Evolutionary conservation across 2,329 filamentous ascomycete genomes (phyloP).

Genomic region (Botryotinia calthae): DNA sequence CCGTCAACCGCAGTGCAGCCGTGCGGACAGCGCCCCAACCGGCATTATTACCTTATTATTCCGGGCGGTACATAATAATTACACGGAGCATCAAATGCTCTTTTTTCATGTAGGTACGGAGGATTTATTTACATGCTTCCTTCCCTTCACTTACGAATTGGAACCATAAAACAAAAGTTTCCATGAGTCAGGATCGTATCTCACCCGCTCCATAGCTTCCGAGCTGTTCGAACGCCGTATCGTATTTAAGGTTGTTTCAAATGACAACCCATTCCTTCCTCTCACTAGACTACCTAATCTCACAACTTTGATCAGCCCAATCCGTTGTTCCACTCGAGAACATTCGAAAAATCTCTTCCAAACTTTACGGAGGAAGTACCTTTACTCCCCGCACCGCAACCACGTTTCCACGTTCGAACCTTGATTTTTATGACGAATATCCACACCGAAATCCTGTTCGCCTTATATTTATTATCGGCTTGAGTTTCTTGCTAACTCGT

Average conservation of each 20-base stretch:
- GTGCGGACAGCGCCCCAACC: slow-evolving; percentile 1
- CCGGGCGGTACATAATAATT: not conserved
- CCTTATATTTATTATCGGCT: not conserved
- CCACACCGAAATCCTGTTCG: not conserved
- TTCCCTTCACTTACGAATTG: not conserved
- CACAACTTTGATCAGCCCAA: not conserved
- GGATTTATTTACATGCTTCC: not conserved
- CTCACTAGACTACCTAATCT: not conserved
- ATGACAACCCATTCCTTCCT: not conserved
- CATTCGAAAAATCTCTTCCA: not conserved
- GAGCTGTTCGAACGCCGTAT: too few relatives aligned
- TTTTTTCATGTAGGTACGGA: slow-evolving; percentile 3
- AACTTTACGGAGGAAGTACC: not conserved
- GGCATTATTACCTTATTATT: slow-evolving; percentile 13
- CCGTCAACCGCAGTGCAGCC: slow-evolving; percentile 14
- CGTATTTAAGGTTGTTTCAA: not conserved
- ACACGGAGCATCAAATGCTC: slow-evolving; percentile 15
- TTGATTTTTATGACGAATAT: not conserved
- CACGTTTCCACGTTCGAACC: not conserved
- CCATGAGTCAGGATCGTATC: not conserved
- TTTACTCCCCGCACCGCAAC: not conserved
- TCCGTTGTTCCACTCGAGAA: not conserved
- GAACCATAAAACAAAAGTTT: not conserved
- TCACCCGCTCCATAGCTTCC: not conserved
- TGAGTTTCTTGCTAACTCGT: not conserved